Evolutionary conservation across 257 asterid genomes (phyloP).

Genomic region (Solanum gracilifrons): DNA sequence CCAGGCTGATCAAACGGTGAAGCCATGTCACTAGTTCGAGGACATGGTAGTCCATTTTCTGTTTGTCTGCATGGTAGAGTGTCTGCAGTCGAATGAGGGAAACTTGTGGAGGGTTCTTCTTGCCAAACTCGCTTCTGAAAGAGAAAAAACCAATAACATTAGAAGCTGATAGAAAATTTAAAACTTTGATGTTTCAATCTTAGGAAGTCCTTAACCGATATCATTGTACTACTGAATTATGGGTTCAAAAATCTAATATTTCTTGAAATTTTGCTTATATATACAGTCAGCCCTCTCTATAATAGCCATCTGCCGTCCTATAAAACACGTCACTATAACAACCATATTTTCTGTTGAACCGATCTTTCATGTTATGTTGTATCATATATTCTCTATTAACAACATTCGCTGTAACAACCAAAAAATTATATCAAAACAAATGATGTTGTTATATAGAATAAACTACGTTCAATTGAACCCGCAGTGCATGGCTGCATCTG

Average conservation of each 20-base stretch:
- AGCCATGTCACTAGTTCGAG: conserved; percentile 81
- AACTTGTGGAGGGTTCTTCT: conserved; percentile 30
- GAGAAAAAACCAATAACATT: background rate
- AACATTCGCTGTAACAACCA: background rate
- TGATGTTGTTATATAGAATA: background rate
- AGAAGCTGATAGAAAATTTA: background rate
- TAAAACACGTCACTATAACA: background rate
- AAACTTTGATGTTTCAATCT: background rate
- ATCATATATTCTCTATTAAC: background rate
- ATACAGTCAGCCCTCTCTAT: background rate
- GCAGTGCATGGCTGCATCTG: background rate
- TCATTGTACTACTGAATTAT: background rate
- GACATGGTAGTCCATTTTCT: conserved; percentile 54
- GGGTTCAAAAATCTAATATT: background rate
- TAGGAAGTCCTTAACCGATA: background rate
- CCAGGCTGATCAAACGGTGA: conserved; percentile 63
- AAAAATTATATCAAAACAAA: background rate
- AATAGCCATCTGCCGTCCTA: background rate
- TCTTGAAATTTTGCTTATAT: background rate
- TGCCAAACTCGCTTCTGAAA: conserved; percentile 73
- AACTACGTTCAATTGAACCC: background rate
- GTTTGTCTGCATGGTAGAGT: conserved; percentile 78
- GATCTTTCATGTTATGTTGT: background rate
- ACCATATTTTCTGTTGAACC: background rate
- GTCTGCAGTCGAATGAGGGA: conserved; percentile 76